A percentile compares a stretch with the other conserved stretches of the same genome.
These are phyloP conservation scores for Mycena indigotica DNA, from an alignment of 768 basidiomycete genomes.

Conservation along the genomic window DNA sequence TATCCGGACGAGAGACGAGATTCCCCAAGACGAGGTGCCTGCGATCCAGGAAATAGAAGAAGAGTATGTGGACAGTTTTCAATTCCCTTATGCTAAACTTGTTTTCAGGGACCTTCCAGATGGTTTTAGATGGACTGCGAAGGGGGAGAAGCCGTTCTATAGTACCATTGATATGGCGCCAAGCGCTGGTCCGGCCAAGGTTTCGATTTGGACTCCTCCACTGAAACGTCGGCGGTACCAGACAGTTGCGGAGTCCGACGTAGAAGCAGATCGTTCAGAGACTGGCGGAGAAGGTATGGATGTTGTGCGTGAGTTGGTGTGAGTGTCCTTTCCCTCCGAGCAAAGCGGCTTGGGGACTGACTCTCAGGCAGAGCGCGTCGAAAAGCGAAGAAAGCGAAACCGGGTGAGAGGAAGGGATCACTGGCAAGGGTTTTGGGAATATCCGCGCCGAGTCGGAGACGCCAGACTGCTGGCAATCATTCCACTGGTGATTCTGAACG, in stretches of 20 bases:
- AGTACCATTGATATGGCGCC: neutral
- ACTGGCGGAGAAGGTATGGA: neutral
- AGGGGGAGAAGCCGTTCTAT: too few species aligned
- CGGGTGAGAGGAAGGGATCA: neutral
- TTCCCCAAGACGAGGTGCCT: conserved; percentile 5
- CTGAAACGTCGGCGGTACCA: neutral
- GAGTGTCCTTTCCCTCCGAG: neutral
- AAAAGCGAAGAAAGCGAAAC: neutral
- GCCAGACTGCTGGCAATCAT: neutral
- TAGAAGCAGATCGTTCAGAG: neutral
- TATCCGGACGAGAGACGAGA: neutral
- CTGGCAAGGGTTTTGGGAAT: neutral
- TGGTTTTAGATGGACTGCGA: neutral
- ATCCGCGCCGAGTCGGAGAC: neutral
- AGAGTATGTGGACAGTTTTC: neutral
- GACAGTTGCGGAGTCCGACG: neutral
- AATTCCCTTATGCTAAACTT: neutral
- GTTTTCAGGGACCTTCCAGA: neutral
- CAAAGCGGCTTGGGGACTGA: neutral
- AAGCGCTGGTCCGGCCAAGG: neutral
- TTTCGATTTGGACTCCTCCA: neutral
- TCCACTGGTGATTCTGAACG: neutral
- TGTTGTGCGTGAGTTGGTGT: neutral
- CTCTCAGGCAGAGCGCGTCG: neutral
- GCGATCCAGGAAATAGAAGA: neutral